A percentile compares a stretch with the other conserved stretches of the same genome.
Conservation (phyloP, 139 green algal species). For the Spirogloea muscicola region DNA sequence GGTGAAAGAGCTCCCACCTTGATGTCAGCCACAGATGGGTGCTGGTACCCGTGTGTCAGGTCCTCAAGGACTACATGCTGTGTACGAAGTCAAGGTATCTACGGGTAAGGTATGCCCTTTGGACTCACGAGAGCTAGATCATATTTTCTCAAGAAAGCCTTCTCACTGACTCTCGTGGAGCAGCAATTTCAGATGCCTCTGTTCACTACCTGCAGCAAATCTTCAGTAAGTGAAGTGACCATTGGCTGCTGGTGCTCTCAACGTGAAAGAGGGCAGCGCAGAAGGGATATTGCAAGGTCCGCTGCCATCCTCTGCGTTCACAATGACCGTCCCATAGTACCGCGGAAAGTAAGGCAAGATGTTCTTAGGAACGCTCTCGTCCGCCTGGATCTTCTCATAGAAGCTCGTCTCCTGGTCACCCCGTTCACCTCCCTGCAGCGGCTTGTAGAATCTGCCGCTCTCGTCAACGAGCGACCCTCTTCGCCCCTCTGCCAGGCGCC, state of each 20-base stretch:
- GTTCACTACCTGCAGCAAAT: not conserved
- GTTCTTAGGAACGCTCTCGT: slow-evolving; percentile 2
- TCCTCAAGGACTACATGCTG: slow-evolving; percentile 36
- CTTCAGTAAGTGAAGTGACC: not conserved
- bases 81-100: not conserved
- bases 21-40: slow-evolving; percentile 28
- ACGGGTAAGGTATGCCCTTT: not conserved
- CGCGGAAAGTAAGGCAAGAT: slow-evolving; percentile 5
- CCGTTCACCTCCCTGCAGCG: slow-evolving; percentile 16
- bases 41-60: slow-evolving; percentile 14
- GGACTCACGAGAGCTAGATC: not conserved
- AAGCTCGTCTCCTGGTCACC: slow-evolving; percentile 25
- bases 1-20: slow-evolving; percentile 10
- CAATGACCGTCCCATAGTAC: not conserved
- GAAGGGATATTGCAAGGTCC: slow-evolving; percentile 10
- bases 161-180: not conserved
- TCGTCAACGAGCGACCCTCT: slow-evolving; percentile 30
- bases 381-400: slow-evolving; percentile 12
- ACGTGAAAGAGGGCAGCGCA: not conserved
- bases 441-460: slow-evolving; percentile 23
- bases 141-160: not conserved
- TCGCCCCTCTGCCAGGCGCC: slow-evolving; percentile 1
- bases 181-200: not conserved
- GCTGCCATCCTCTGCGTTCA: not conserved
- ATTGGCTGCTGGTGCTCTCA: not conserved